These are phyloP conservation scores for Pouteria campechiana DNA, from an alignment of 179 eudicot genomes.

Conservation along the genomic window DNA sequence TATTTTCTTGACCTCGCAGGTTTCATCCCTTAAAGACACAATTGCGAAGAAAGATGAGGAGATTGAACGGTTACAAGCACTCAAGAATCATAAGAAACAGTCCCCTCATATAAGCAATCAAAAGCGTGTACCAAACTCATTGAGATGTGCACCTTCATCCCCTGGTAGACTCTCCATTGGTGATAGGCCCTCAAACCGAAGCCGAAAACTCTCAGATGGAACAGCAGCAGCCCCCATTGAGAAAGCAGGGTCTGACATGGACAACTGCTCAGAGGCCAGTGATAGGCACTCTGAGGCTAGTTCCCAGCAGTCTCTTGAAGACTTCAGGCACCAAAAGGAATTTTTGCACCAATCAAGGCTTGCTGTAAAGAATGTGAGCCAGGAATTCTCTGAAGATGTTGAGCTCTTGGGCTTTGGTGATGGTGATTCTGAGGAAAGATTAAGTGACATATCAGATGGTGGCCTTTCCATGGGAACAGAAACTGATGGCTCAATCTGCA, in stretches of 20 bases:
- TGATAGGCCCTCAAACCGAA: constrained; percentile 14
- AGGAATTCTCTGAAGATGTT: constrained; percentile 38
- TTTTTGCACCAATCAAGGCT: constrained; percentile 22
- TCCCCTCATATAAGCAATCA: constrained; percentile 37
- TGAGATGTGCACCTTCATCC: constrained; percentile 35
- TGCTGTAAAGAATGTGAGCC: constrained; percentile 20
- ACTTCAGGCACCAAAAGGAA: constrained; percentile 39
- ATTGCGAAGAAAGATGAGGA: constrained; percentile 78
- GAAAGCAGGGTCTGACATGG: constrained; percentile 53
- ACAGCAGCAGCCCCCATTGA: constrained; percentile 19
- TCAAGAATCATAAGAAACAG: too few relatives aligned
- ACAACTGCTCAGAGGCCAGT: constrained; percentile 66
- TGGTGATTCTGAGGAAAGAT: constrained; percentile 69
- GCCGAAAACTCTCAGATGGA: constrained; percentile 17
- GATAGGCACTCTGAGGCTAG: constrained; percentile 73
- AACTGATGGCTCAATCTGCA: constrained; percentile 83
- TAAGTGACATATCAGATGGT: constrained; percentile 95
- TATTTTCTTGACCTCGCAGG: constrained; percentile 26
- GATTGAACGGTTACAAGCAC: constrained; percentile 37
- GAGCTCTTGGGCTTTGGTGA: constrained; percentile 79
- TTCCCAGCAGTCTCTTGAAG: constrained; percentile 68
- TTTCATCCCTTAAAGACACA: constrained; percentile 54
- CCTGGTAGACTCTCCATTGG: constrained; percentile 63
- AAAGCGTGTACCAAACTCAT: constrained; percentile 27
- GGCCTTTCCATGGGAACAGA: constrained; percentile 95